Evolutionary conservation across 345 rosid species (phyloP), one percentile per base, ranked within the genome.

Genomic region (Triadica sebifera): DNA sequence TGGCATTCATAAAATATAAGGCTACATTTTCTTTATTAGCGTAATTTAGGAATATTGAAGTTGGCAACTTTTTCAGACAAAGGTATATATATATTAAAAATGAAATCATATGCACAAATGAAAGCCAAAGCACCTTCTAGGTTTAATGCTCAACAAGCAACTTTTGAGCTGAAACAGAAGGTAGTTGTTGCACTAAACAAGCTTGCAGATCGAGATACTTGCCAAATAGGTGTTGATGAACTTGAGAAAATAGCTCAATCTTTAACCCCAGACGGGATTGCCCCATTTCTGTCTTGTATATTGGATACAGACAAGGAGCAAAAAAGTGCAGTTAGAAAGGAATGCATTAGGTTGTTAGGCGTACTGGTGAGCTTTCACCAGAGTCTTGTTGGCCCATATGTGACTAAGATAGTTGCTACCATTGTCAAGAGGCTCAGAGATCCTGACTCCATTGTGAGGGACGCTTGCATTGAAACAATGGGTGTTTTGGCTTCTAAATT

Each of bases 371-470:
- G 62, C 61, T 83, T 83, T 75, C 97, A 92, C 57, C 80, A 75
- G 46, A 79, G 72, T 16, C 84, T 88, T 55, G 67, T 86, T 16
- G 84, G 68, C 6, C 92, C 93, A 0, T 86, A 85, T 81, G 79
- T 92, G 0, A 77, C 62, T 67, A 92, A 90, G 89, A 92, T 94
- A 91, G 89, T 90, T 58, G 79, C 87, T 12, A 86, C 91, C 78
- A 69, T 94, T 2, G 90, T 92, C 43, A 94, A 88, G 90, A 78
- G 98, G 76, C 98, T 94, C 49, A 92, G 90, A 86, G 98, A 94
- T 77, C 85, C 92, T 0, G 98, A 92, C 72, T 87, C 98, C 11
- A 82, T 86, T 62, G 96, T 92, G 12, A 88, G 97, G 81, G 96
- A 94, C 78, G 92, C 96, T 22, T 94, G 98, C 76, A 83, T 89